A percentile compares a stretch with the other conserved stretches of the same genome.
Conservation (phyloP, 176 grass and related monocot species). For the Tuctoria greenei region DNA sequence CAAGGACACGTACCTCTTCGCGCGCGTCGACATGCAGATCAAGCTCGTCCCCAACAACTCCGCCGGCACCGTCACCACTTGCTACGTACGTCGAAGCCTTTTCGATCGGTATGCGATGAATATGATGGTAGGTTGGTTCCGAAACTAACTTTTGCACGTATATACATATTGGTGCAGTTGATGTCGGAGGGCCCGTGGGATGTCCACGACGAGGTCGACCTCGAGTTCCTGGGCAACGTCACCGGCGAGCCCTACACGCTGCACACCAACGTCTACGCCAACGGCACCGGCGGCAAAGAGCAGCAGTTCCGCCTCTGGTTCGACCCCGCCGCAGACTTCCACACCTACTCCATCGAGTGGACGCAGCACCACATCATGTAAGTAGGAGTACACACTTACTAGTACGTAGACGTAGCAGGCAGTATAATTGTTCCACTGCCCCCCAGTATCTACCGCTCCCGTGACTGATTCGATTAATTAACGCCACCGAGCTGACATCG, state of each 20-base stretch:
- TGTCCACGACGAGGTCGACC: constrained; percentile 80
- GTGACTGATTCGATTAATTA: neutral
- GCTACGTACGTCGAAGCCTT: constrained; percentile 50
- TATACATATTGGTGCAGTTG: constrained; percentile 25
- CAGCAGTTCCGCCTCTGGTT: constrained; percentile 90
- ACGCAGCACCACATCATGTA: constrained; percentile 65
- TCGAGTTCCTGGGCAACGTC: constrained; percentile 80
- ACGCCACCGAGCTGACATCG: neutral
- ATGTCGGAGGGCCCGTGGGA: constrained; percentile 57
- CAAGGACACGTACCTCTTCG: constrained; percentile 63
- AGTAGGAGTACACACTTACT: neutral
- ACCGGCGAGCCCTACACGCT: constrained; percentile 69
- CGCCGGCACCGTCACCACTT: constrained; percentile 83
- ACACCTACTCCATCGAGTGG: constrained; percentile 85
- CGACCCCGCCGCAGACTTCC: constrained; percentile 74
- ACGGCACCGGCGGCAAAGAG: constrained; percentile 62
- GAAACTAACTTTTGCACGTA: neutral
- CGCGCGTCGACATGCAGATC: constrained; percentile 62
- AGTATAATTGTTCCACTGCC: neutral
- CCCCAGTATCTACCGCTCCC: neutral
- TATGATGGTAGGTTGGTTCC: neutral
- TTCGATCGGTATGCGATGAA: neutral
- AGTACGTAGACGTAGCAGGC: too few species aligned
- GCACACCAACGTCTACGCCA: constrained; percentile 72
- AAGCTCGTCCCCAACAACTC: constrained; percentile 78